Percentiles rank a stretch among this genome's conserved stretches.
These are phyloP conservation scores for Mycena venus DNA, from an alignment of 768 basidiomycete species.

Conservation along the genomic window DNA sequence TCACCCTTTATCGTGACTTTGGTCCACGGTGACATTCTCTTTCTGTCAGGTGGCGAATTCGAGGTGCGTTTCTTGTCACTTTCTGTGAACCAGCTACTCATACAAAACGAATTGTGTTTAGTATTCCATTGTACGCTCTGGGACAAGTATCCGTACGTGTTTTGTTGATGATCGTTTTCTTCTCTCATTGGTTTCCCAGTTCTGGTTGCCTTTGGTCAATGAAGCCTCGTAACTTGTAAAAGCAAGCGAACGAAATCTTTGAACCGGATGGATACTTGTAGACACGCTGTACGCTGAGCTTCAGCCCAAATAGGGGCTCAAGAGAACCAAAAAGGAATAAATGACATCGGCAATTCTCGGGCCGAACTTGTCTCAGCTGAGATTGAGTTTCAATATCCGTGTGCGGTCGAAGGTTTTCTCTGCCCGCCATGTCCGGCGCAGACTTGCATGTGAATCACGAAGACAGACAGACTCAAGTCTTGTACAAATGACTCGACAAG, in stretches of 20 bases:
- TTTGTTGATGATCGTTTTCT: neutral
- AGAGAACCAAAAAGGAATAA: too few relatives aligned
- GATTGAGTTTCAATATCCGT: too few relatives aligned
- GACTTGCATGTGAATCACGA: too few relatives aligned
- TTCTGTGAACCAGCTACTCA: neutral
- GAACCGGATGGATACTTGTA: too few relatives aligned
- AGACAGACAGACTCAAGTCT: too few relatives aligned
- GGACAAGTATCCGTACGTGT: constrained; percentile 59
- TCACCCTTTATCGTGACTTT: constrained; percentile 48
- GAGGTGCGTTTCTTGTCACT: constrained; percentile 46
- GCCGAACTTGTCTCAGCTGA: too few relatives aligned
- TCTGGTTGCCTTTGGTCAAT: constrained; percentile 11
- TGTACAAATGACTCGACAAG: too few relatives aligned
- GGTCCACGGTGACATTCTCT: constrained; percentile 59
- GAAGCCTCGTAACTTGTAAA: neutral
- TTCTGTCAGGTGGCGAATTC: constrained; percentile 57
- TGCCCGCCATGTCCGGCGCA: too few relatives aligned
- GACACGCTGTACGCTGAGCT: too few relatives aligned
- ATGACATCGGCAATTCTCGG: too few relatives aligned
- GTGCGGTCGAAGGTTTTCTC: too few relatives aligned
- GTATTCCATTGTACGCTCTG: constrained; percentile 61
- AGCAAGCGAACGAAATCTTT: neutral
- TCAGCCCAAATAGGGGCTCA: too few relatives aligned
- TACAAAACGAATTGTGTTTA: constrained; percentile 36
- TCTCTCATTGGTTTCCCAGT: constrained; percentile 6